These are phyloP conservation scores for Teunomyces atbi DNA, from an alignment of 805 yeast genomes.

Conservation along the genomic window DNA sequence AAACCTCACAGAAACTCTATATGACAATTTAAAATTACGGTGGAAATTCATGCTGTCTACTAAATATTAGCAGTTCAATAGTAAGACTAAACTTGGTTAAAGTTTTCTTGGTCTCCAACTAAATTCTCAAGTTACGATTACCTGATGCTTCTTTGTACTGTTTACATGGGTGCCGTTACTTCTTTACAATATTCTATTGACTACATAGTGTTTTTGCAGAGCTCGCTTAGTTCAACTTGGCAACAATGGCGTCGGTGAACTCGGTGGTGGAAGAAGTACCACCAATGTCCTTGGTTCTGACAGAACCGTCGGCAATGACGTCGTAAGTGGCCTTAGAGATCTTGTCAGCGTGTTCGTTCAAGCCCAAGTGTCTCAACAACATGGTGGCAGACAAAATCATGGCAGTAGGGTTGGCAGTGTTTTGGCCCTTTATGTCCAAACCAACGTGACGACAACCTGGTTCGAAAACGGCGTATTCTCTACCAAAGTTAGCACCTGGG, in stretches of 20 bases:
- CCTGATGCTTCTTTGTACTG: too few species aligned
- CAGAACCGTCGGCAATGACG: slow-evolving; percentile 84
- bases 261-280: slow-evolving; percentile 88
- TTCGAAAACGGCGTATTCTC: slow-evolving; percentile 96
- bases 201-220: not conserved
- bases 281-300: slow-evolving; percentile 87
- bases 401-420: slow-evolving; percentile 97
- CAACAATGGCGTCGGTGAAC: slow-evolving; percentile 88
- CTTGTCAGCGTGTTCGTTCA: slow-evolving; percentile 78
- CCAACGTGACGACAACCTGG: slow-evolving; percentile 99
- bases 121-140: too few species aligned
- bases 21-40: too few species aligned
- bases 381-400: slow-evolving; percentile 88
- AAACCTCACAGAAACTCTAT: too few species aligned
- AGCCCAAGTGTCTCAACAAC: slow-evolving; percentile 93
- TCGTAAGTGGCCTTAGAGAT: slow-evolving; percentile 86
- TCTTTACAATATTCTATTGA: not conserved
- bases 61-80: too few species aligned
- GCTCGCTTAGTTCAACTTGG: slow-evolving; percentile 49
- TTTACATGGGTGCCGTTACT: not conserved
- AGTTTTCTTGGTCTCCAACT: too few species aligned
- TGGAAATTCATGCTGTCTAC: too few species aligned
- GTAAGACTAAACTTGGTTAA: too few species aligned
- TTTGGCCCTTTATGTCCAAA: slow-evolving; percentile 90
- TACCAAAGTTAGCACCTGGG: slow-evolving; percentile 98